Base-by-base conservation (phyloP, 164 flowering plant species). In the Stephania yunnanensis region DNA sequence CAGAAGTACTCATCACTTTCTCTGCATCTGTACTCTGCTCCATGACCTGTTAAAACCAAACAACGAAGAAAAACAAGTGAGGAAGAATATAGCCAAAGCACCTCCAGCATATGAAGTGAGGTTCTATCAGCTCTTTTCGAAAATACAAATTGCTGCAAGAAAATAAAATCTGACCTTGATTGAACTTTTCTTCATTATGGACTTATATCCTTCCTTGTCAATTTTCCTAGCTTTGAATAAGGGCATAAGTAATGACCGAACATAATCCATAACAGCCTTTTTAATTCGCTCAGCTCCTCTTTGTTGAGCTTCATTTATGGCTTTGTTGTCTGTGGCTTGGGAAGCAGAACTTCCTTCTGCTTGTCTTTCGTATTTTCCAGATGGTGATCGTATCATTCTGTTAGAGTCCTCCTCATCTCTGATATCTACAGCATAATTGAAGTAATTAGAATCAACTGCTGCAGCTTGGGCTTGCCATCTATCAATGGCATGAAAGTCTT, bases 391-490 rank as follows among this genome's bases (percentile, higher is more conserved):
- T 31, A 88, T 84, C 73, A 75, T 75, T 44, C 85, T 82, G 75
- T 80, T 91, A 68, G 97, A 92, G 75, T 89, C 94, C 76, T 89
- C 98, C 85, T 92, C 99, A 82, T 93, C 97, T 76, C 81, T 86
- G 46, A 85, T 64, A 67, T 82, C 86, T 76, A 80, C 52, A 15
- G 78, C 71, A 15, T 79, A 81, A 76, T 82, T 78, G 74, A 61
- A 87, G 82, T 84, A 91, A 69, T 87, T 88, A 73, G 88, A 76
- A 86, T 84, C 90, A 72, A 91, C 97, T 44, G 94, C 97, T 44
- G 91, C 92, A 22, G 99, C 97, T 84, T 96, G 99, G 68, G 90
- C 89, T 76, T 90, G 98, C 99, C 98, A 95, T 83, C 94, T 92
- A 71, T 96, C 99, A 79, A 93, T 94, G 72, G 92, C 99, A 82